phyloP scores from a whole-genome alignment of 108 stramenopile species.

The Hondaea fermentalgiana region DNA sequence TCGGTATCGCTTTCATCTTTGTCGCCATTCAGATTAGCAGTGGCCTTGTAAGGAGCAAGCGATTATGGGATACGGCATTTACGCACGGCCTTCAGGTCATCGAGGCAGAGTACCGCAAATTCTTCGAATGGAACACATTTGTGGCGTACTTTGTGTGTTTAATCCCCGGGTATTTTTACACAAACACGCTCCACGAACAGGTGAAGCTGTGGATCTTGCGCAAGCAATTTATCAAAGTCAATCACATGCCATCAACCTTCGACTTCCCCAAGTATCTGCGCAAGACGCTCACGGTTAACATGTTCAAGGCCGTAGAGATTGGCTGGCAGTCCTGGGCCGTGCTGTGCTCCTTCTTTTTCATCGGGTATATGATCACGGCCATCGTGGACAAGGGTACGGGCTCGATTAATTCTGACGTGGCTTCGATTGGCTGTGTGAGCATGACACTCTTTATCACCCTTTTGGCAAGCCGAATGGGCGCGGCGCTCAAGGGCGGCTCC shows the following conservation, averaged over 20 bases:
- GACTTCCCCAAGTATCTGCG: background rate
- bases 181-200: background rate
- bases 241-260: background rate
- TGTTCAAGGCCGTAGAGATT: background rate
- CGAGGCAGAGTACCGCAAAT: background rate
- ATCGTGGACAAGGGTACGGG: background rate
- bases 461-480: background rate
- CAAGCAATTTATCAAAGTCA: background rate
- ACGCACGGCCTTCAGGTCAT: background rate
- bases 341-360: background rate
- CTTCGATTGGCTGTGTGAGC: background rate
- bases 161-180: background rate
- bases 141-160: background rate
- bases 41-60: background rate
- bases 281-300: background rate
- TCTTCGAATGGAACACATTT: background rate
- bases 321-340: background rate
- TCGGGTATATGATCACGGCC: background rate
- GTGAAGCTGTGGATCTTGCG: background rate
- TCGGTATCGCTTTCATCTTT: background rate
- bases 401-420: background rate
- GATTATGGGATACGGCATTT: background rate
- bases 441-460: background rate
- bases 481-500: background rate
- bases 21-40: background rate